Percentiles rank a stretch among this genome's conserved stretches.
Conservation (phyloP, 2,329 filamentous ascomycete genomes). For the Pezicula radicicola region DNA sequence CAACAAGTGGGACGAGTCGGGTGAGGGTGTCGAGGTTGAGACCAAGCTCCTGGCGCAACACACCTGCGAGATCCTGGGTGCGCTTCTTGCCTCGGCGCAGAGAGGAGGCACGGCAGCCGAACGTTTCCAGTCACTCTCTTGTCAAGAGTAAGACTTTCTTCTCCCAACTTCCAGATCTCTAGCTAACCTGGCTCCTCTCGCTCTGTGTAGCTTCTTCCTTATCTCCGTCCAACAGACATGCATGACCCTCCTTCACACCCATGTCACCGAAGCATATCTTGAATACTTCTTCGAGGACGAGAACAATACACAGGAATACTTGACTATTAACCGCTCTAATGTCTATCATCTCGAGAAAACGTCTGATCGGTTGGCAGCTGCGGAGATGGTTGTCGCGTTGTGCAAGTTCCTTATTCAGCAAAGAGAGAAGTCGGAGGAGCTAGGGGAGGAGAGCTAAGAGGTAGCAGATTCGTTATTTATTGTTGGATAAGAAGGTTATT, state of each 20-base stretch:
- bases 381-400: not conserved
- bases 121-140: not conserved
- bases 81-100: no score
- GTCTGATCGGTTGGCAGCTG: not conserved
- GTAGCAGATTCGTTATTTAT: no score
- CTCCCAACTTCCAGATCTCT: not conserved
- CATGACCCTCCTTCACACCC: not conserved
- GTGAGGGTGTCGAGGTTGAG: no score
- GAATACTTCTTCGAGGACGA: not conserved
- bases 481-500: no score
- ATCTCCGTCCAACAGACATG: not conserved
- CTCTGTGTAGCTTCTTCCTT: not conserved
- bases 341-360: not conserved
- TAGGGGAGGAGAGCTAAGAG: no score
- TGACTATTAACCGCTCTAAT: not conserved
- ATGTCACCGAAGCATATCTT: not conserved
- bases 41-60: no score
- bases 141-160: not conserved
- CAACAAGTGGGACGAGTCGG: no score
- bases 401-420: no score
- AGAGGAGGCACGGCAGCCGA: not conserved
- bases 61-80: no score
- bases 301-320: not conserved
- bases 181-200: not conserved
- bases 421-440: no score